Evolutionary conservation across 1,284 basidiomycete species (phyloP).

Genomic region (Cryptococcus depauperatus): DNA sequence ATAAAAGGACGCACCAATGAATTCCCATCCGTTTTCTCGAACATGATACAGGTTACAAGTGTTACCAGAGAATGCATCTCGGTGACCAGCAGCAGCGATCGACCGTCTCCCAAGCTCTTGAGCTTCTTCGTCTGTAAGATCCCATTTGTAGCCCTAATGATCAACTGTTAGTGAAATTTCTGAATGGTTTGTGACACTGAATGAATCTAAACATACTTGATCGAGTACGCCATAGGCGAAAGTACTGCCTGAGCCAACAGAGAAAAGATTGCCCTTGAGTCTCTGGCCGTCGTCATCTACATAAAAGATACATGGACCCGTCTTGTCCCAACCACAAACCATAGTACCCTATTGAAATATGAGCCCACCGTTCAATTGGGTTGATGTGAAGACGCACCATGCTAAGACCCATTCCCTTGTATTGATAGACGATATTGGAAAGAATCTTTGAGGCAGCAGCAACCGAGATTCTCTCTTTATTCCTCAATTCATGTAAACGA

Average conservation of each 20-base stretch:
- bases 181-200: background rate
- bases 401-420: slow-evolving; percentile 98
- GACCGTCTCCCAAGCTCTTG: slow-evolving; percentile 88
- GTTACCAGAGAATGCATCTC: slow-evolving; percentile 97
- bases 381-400: slow-evolving; percentile 57
- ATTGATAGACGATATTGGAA: slow-evolving; percentile 92
- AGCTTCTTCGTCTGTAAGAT: slow-evolving; percentile 86
- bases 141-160: slow-evolving; percentile 77
- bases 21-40: slow-evolving; percentile 86
- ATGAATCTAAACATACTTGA: slow-evolving; percentile 53
- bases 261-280: slow-evolving; percentile 93
- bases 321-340: slow-evolving; percentile 99
- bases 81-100: slow-evolving; percentile 95
- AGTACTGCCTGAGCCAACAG: slow-evolving; percentile 95
- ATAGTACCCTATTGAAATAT: slow-evolving; percentile 72
- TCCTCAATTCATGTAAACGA: slow-evolving; percentile 90
- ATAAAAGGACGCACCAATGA: slow-evolving; percentile 59
- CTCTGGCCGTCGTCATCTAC: slow-evolving; percentile 96
- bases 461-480: slow-evolving; percentile 95
- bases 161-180: background rate
- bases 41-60: slow-evolving; percentile 94
- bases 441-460: slow-evolving; percentile 97
- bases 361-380: background rate
- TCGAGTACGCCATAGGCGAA: slow-evolving; percentile 98
- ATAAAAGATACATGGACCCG: slow-evolving; percentile 95